phyloP scores from a whole-genome alignment of 2,329 filamentous ascomycete genomes.

The Pseudofabraea citricarpa region DNA sequence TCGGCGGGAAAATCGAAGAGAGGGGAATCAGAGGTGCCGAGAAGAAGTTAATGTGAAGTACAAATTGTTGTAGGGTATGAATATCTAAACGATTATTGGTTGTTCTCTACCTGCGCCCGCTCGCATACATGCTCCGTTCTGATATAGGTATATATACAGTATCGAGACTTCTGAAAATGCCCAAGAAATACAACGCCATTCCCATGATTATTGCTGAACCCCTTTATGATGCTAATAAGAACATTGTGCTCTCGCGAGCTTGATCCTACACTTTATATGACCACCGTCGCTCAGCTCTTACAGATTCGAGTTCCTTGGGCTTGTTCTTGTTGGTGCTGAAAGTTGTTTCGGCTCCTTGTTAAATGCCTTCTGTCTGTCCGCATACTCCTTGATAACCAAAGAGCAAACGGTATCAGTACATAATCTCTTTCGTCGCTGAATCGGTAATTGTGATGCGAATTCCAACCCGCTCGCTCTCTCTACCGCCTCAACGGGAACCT shows the following conservation, averaged over 20 bases:
- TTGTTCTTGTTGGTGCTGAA: slow-evolving; percentile 20
- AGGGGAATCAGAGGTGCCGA: too few species aligned
- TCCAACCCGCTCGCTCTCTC: slow-evolving; percentile 90
- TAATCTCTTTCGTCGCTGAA: slow-evolving; percentile 67
- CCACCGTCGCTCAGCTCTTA: slow-evolving; percentile 1
- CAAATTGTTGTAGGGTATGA: too few species aligned
- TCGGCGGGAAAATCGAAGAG: too few species aligned
- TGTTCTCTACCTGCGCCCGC: too few species aligned
- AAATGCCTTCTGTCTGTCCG: slow-evolving; percentile 55
- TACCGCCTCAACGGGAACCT: slow-evolving; percentile 88
- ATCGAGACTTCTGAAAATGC: too few species aligned
- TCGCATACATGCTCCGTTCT: too few species aligned
- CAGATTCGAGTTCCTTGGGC: slow-evolving; percentile 21
- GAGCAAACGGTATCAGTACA: slow-evolving; percentile 85
- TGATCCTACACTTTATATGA: slow-evolving; percentile 2
- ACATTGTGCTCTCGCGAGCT: slow-evolving; percentile 14
- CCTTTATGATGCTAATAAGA: too few species aligned
- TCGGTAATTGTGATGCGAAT: slow-evolving; percentile 77
- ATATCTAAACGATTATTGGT: too few species aligned
- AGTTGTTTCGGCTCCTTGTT: slow-evolving; percentile 16
- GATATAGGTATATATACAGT: too few species aligned
- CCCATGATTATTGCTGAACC: too few species aligned
- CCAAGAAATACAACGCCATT: too few species aligned
- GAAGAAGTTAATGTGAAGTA: too few species aligned
- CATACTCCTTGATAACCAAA: slow-evolving; percentile 76